These are phyloP conservation scores for Neoarthrinium moseri DNA, from an alignment of 2,329 filamentous ascomycete species.

Conservation along the genomic window DNA sequence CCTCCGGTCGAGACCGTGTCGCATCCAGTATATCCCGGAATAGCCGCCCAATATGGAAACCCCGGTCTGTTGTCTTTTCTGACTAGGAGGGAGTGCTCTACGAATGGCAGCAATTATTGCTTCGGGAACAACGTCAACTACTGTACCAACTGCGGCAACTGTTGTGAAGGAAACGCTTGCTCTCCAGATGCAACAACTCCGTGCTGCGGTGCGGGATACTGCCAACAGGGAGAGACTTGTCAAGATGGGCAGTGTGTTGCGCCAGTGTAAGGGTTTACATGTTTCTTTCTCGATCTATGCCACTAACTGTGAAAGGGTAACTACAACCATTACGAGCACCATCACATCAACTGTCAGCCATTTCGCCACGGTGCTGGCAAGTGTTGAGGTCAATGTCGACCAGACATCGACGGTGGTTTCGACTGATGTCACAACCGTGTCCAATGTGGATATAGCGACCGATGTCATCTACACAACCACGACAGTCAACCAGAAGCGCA, in stretches of 20 bases:
- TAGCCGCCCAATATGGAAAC: not conserved
- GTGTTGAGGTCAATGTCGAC: not conserved
- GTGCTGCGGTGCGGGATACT: constrained; percentile 2
- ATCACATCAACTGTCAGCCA: not conserved
- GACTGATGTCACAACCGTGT: not conserved
- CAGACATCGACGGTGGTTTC: not conserved
- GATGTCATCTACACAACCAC: constrained; percentile 1
- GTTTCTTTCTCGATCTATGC: not conserved
- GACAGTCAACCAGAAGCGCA: not conserved
- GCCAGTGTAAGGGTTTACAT: not conserved
- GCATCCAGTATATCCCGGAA: not conserved
- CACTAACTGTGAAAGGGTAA: not conserved
- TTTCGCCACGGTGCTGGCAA: not conserved
- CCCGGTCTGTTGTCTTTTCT: not conserved
- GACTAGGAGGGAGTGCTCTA: not conserved
- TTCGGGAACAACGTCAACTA: constrained; percentile 1
- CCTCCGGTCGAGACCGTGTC: not conserved
- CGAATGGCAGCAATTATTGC: constrained; percentile 5
- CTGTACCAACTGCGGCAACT: constrained; percentile 1
- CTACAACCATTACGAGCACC: not conserved
- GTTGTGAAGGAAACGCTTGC: not conserved
- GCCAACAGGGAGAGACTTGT: not conserved
- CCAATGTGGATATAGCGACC: not conserved
- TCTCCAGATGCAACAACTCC: not conserved
- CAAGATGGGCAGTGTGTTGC: constrained; percentile 1